Base-by-base conservation (phyloP, 1,139 yeast genomes). In the Pichia sp. region DNA sequence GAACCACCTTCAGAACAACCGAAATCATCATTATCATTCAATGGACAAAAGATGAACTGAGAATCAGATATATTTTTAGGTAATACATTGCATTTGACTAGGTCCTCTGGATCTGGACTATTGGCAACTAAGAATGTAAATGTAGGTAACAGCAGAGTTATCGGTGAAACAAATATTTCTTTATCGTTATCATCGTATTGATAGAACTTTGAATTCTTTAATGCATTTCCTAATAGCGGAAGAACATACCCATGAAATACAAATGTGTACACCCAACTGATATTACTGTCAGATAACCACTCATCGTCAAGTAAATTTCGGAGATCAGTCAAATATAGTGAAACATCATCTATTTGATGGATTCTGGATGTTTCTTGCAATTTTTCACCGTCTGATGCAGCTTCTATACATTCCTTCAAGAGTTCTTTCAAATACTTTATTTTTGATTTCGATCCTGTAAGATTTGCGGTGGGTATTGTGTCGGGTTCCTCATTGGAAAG, bases 271-370 rank as follows among this genome's bases (percentile, higher is more conserved):
- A 83, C 65, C 50, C 85, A 77, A 1, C 86, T 70, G 34, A 86
- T 75, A 53, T 83, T 79, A 58, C 83, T 83, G 58, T 85, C 94
- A 57, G 81, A 83, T 30, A 86, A 67, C 94, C 94, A 85, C 58
- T 83, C 85, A 28, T 78, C 85, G 41, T 71, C 71, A 44, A 62
- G 62, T 34, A 73, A 62, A 56, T 71, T 75, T 46, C 57, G 66
- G 18, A 79, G 51, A 56, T 79, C 85, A 37, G 70, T 71, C 38
- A 68, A 64, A 53, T 72, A 74, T 3, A 77, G 63, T 1, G 77
- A 66, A 6, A 73, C 67, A 51, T 73, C 77, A 41, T 69, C 68
- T 51, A 68, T 58, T 74, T 67, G 77, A 72, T 58, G 76, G 70
- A 61, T 72, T 68, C 66, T 74, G 72, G 70, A 77, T 61, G 76